Evolutionary conservation across 2,329 filamentous ascomycete genomes (phyloP).

Genomic region (Xylariaceae sp.): DNA sequence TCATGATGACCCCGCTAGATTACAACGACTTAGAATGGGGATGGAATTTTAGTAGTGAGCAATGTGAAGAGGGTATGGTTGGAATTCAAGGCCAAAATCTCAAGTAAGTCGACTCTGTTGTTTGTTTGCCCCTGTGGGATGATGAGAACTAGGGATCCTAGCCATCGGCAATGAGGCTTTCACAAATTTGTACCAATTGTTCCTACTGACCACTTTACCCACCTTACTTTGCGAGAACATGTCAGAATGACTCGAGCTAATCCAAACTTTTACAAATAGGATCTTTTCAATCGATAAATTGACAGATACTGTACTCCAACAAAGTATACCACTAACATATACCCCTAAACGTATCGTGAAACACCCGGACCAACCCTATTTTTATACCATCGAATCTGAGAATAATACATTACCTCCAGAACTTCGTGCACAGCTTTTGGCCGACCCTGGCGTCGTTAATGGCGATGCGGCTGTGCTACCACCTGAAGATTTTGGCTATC

Average conservation of each 20-base stretch:
- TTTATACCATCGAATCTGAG: constrained; percentile 93
- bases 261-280: constrained; percentile 51
- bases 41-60: constrained; percentile 95
- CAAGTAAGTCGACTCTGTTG: constrained; percentile 63
- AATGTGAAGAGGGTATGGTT: constrained; percentile 92
- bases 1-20: constrained; percentile 90
- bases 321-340: constrained; percentile 84
- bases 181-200: constrained; percentile 80
- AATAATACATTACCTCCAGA: constrained; percentile 86
- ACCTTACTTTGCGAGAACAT: constrained; percentile 6
- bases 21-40: constrained; percentile 90
- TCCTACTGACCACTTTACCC: constrained; percentile 78
- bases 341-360: constrained; percentile 88
- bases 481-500: constrained; percentile 86
- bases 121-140: constrained; percentile 46
- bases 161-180: constrained; percentile 63
- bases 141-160: constrained; percentile 71
- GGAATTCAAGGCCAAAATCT: constrained; percentile 89
- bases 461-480: constrained; percentile 74
- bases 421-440: constrained; percentile 75
- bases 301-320: constrained; percentile 83
- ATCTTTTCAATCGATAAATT: constrained; percentile 92
- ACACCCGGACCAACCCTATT: constrained; percentile 85
- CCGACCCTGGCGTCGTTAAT: constrained; percentile 73
- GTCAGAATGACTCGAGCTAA: constrained; percentile 34